These are phyloP conservation scores for Prototheca cutis DNA, from an alignment of 163 green algal genomes.

Conservation along the genomic window DNA sequence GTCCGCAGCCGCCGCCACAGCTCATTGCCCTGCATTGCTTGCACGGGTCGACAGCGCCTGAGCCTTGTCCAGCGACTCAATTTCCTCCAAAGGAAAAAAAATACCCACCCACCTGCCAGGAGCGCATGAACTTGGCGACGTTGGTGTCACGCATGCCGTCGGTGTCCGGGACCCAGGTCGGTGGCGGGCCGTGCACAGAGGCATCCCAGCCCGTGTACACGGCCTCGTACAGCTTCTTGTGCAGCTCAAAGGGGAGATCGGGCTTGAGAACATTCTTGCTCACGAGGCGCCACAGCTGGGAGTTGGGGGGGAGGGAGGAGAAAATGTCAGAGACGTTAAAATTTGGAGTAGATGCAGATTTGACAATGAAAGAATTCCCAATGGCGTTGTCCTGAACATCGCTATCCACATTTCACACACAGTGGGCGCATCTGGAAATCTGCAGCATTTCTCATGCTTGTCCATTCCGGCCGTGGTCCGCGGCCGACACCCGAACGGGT, in stretches of 20 bases:
- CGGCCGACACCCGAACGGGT: no score
- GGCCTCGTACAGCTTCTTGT: conserved; percentile 33
- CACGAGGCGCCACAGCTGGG: conserved; percentile 42
- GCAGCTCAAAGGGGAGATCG: conserved; percentile 45
- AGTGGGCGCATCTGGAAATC: no score
- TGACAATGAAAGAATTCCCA: no score
- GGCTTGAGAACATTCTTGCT: conserved; percentile 38
- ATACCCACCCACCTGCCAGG: conserved; percentile 25
- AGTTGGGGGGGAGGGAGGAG: not conserved
- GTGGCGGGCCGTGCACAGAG: conserved; percentile 33
- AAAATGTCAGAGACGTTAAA: no score
- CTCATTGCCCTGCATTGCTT: conserved; percentile 23
- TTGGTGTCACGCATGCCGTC: conserved; percentile 37
- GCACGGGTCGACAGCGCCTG: no score
- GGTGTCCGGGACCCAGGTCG: conserved; percentile 47
- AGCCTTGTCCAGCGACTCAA: not conserved
- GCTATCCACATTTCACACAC: no score
- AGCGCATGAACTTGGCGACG: conserved; percentile 40
- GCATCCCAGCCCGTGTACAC: conserved; percentile 36
- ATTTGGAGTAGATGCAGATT: no score
- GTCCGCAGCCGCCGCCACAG: conserved; percentile 19
- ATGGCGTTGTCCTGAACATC: no score
- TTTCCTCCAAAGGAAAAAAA: not conserved
- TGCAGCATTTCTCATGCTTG: no score
- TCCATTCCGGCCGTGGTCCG: no score